Percentiles rank a stretch among this genome's conserved stretches.
These are phyloP conservation scores for Macrophomina phaseolina DNA, from an alignment of 2,329 filamentous ascomycete species.

Conservation along the genomic window DNA sequence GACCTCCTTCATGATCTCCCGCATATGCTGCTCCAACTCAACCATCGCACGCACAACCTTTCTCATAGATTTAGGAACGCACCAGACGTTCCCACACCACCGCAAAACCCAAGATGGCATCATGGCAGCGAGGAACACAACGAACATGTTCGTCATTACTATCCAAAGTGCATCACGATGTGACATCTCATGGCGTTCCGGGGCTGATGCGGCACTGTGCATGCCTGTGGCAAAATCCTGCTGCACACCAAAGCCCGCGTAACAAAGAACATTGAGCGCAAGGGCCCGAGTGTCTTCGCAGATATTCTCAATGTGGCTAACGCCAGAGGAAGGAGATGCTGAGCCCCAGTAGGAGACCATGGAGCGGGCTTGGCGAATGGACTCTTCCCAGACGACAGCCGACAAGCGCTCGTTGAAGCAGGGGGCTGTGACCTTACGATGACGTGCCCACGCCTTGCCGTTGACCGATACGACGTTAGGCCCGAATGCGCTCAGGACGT, in stretches of 20 bases:
- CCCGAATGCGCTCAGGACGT: background rate
- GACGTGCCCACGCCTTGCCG: constrained; percentile 47
- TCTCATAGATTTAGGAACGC: too few species aligned
- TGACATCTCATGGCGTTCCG: constrained; percentile 31
- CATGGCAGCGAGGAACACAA: constrained; percentile 30
- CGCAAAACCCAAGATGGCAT: background rate
- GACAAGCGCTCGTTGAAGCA: constrained; percentile 54
- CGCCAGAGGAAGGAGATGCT: background rate
- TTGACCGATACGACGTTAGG: constrained; percentile 9
- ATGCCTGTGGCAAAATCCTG: constrained; percentile 31
- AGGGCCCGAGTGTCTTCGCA: constrained; percentile 44
- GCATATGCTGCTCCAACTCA: background rate
- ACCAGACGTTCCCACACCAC: background rate
- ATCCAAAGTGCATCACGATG: constrained; percentile 35
- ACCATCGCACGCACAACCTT: background rate
- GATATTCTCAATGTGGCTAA: constrained; percentile 25
- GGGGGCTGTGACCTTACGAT: constrained; percentile 50
- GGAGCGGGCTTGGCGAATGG: background rate
- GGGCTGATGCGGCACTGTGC: constrained; percentile 26
- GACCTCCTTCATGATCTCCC: background rate
- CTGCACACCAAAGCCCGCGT: constrained; percentile 43
- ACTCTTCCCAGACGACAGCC: constrained; percentile 37
- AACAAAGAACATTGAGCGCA: constrained; percentile 45
- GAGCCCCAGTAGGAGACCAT: constrained; percentile 10
- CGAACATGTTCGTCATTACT: constrained; percentile 36